Conservation (phyloP, 2,329 filamentous ascomycete genomes). For the Diaporthe ilicicola region DNA sequence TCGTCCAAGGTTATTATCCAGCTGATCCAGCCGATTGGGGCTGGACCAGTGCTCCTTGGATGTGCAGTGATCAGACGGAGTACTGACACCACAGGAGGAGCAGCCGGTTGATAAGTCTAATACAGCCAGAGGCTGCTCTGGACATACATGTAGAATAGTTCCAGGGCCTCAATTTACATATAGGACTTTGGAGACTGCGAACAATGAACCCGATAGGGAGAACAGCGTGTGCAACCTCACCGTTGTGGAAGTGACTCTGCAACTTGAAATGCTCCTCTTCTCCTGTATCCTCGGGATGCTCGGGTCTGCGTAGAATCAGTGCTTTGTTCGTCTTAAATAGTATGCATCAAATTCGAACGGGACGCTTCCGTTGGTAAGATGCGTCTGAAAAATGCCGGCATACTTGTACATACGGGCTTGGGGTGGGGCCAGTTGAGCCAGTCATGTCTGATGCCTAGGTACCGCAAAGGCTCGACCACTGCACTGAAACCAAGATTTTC, state of each 20-base stretch:
- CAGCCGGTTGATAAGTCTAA: background rate
- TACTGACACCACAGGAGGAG: background rate
- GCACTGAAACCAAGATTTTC: constrained; percentile 1
- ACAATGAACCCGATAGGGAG: background rate
- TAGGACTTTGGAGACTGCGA: no score
- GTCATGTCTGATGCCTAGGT: background rate
- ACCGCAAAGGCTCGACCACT: background rate
- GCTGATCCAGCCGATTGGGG: background rate
- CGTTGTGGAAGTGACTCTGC: background rate
- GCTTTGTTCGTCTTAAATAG: constrained; percentile 7
- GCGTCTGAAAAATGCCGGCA: background rate
- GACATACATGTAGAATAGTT: background rate
- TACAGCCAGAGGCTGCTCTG: background rate
- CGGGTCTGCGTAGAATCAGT: background rate
- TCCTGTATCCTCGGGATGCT: background rate
- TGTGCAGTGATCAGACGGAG: background rate
- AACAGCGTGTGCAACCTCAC: background rate
- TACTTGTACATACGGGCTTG: background rate
- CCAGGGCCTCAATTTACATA: background rate
- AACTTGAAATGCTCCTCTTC: background rate
- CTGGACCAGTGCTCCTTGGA: background rate
- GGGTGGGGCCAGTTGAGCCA: background rate
- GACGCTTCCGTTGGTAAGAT: background rate
- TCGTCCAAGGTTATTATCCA: background rate
- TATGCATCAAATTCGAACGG: background rate